Evolutionary conservation across 805 yeast species (phyloP), one percentile per base, ranked within the genome.

Genomic region (Nakazawaea ernobii): DNA sequence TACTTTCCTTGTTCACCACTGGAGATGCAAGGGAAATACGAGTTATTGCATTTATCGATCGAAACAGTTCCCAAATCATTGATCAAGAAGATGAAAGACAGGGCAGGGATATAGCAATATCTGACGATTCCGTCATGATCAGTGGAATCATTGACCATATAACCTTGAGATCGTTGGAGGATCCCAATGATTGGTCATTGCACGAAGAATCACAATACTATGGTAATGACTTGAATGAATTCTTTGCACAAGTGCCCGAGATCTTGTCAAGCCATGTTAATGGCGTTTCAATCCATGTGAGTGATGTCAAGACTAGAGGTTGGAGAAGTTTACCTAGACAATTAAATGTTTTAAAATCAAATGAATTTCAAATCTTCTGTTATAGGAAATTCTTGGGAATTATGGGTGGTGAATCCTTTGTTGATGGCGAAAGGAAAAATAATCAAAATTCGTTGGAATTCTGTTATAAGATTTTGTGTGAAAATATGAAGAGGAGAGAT

Each of bases 101-200:
- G 8, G 51, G 53, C 5, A 47, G 43, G 2, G 54, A 58, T 9
- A 38, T 43, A 2, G 24, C 24, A 20, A 20, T 20, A 20, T 20
- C 24, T 20, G 52, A 55, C 3, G 56, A 65, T 8, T 63, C 65
- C 41, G 67, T 79, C 1, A 59, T 82, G 20, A 69, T 83, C 6
- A 80, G 86, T 57, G 94, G 91, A 1, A 67, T 84, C 1, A 73
- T 83, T 26, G 91, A 84, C 60, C 74, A 73, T 50, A 50, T 82
- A 14, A 48, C 50, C 32, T 65, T 55, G 55, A 55, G 56, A 37
- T 52, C 52, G 14, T 32, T 39, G 2, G 56, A 55, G 4, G 44
- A 58, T 39, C 46, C 51, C 44, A 41, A 50, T 49, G 45, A 46
- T 27, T 46, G 35, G 36, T 13, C 41, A 14, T 49, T 60, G 43